phyloP scores from a whole-genome alignment of 148 eudicot genomes.

The Rhododendron griersonianum region DNA sequence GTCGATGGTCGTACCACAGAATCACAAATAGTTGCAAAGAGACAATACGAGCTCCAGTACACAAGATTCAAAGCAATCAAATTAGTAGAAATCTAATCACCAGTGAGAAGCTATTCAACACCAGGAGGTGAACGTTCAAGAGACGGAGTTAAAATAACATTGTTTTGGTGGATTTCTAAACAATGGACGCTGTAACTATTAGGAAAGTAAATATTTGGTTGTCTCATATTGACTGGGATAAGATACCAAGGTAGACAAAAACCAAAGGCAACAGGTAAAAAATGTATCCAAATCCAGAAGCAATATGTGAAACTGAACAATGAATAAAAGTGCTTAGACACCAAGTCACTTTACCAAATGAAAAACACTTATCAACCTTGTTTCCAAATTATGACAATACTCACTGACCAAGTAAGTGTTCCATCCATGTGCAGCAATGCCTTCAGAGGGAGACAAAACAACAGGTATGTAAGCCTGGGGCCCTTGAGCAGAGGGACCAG shows the following conservation, averaged over 20 bases:
- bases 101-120: not conserved
- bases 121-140: not conserved
- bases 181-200: not conserved
- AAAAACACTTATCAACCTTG: constrained; percentile 3
- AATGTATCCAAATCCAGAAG: not conserved
- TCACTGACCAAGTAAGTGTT: constrained; percentile 47
- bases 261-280: not conserved
- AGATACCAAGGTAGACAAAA: not conserved
- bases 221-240: not conserved
- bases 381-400: not conserved
- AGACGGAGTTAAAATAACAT: not conserved
- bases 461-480: constrained; percentile 51
- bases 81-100: not conserved
- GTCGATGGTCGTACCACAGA: not conserved
- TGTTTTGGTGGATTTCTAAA: not conserved
- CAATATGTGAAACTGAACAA: not conserved
- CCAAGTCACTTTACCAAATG: not conserved
- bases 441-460: constrained; percentile 35
- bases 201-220: not conserved
- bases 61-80: not conserved
- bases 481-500: constrained; percentile 29
- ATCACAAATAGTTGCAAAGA: not conserved
- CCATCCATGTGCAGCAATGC: constrained; percentile 36
- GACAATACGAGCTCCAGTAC: not conserved
- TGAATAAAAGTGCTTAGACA: not conserved